phyloP scores from a whole-genome alignment of 768 basidiomycete genomes.

The Pisolithus microcarpus region DNA sequence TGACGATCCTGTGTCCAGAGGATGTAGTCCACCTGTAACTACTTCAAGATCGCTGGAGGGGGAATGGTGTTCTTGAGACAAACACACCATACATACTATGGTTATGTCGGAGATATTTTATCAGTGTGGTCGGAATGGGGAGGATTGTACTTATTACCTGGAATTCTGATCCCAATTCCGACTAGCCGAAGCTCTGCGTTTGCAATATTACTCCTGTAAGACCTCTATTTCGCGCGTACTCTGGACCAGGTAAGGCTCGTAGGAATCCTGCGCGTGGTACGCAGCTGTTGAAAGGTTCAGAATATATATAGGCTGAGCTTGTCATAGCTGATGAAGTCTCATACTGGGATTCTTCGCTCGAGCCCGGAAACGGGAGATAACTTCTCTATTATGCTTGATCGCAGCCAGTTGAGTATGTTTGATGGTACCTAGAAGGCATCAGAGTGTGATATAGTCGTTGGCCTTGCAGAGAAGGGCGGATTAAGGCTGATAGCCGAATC shows the following conservation, averaged over 20 bases:
- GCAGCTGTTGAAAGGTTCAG: constrained; percentile 29
- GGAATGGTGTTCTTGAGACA: no score
- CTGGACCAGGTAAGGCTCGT: constrained; percentile 48
- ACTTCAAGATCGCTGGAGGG: no score
- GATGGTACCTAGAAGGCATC: constrained; percentile 58
- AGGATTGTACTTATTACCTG: no score
- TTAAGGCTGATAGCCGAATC: background rate
- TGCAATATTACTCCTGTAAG: constrained; percentile 45
- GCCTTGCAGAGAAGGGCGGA: background rate
- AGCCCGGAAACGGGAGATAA: constrained; percentile 61
- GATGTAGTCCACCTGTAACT: no score
- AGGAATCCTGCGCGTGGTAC: constrained; percentile 47
- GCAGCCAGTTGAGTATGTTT: constrained; percentile 78
- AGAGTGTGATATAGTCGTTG: background rate
- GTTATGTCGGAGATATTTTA: no score
- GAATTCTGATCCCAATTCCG: no score
- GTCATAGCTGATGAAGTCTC: background rate
- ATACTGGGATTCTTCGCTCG: constrained; percentile 46
- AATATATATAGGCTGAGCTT: background rate
- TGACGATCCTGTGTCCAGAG: no score
- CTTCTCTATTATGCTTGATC: constrained; percentile 62
- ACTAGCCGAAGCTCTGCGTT: background rate
- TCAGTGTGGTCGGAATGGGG: no score
- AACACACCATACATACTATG: no score
- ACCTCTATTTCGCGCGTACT: constrained; percentile 58